phyloP scores from a whole-genome alignment of 331 rosid species.

The Pyracantha coccinea region DNA sequence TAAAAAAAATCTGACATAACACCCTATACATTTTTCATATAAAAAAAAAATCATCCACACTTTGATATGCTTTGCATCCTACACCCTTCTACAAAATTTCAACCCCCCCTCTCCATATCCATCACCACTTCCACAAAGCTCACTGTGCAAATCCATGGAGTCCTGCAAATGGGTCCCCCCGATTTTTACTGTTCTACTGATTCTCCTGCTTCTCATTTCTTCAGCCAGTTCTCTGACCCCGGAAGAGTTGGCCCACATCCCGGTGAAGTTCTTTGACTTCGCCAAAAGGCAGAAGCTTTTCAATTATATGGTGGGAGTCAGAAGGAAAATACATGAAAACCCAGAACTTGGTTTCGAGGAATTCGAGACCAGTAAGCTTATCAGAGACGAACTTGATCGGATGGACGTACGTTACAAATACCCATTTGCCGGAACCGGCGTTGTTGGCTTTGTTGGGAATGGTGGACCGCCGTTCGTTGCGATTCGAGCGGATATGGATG shows the following conservation, averaged over 20 bases:
- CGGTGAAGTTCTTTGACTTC: conserved; percentile 11
- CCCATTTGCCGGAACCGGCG: conserved; percentile 64
- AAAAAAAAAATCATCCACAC: too few relatives aligned
- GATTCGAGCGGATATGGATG: conserved; percentile 82
- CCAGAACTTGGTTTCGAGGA: conserved; percentile 59
- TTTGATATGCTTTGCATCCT: too few relatives aligned
- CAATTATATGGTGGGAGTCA: conserved; percentile 47
- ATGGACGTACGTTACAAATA: conserved; percentile 42
- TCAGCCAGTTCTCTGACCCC: conserved; percentile 7
- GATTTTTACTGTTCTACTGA: background rate
- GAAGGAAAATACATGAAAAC: conserved; percentile 64
- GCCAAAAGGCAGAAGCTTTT: conserved; percentile 36
- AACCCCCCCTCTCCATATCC: background rate
- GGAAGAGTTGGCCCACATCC: conserved; percentile 19
- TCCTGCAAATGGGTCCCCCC: background rate
- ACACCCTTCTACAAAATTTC: background rate
- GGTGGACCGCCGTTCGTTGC: conserved; percentile 66
- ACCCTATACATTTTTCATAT: too few relatives aligned
- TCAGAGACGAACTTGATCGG: conserved; percentile 50
- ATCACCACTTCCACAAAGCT: background rate
- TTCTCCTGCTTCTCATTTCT: background rate
- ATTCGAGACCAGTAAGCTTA: conserved; percentile 56
- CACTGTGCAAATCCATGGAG: background rate
- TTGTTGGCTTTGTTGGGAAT: conserved; percentile 56
- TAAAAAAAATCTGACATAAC: too few relatives aligned